Evolutionary conservation across 139 green algal species (phyloP).

Genomic region (Deuterostichococcus epilithicus): DNA sequence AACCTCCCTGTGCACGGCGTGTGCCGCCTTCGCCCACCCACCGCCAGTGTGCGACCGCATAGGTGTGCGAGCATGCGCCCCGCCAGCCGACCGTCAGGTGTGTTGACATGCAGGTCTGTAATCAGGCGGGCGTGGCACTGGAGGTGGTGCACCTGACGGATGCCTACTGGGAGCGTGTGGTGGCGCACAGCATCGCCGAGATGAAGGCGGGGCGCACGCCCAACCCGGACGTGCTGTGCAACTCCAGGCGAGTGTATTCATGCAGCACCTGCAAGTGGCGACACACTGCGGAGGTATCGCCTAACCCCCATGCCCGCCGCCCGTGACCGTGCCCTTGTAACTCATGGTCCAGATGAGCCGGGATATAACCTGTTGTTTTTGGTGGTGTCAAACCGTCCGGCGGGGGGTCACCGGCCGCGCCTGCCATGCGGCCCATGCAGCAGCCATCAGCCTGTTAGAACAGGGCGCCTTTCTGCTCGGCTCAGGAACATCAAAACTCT

Average conservation of each 20-base stretch:
- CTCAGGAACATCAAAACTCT: no score
- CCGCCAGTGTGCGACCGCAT: no score
- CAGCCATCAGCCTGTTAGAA: no score
- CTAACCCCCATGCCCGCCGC: no score
- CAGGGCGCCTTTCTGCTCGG: no score
- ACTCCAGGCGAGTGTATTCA: slow-evolving; percentile 56
- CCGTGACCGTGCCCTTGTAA: not conserved
- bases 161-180: slow-evolving; percentile 91
- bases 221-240: slow-evolving; percentile 98
- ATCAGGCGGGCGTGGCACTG: slow-evolving; percentile 62
- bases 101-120: slow-evolving; percentile 76
- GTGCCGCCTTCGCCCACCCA: no score
- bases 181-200: slow-evolving; percentile 76
- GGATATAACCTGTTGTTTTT: not conserved
- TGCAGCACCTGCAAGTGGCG: not conserved
- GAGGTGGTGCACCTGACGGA: slow-evolving; percentile 75
- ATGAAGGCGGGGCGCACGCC: slow-evolving; percentile 87
- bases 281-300: no score
- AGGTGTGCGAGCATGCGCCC: no score
- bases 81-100: no score
- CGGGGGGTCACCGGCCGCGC: not conserved
- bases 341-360: not conserved
- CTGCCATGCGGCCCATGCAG: no score
- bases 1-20: no score
- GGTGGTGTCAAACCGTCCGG: not conserved